Base-by-base conservation (phyloP, 2,329 filamentous ascomycete species). In the Beauveria bassiana region DNA sequence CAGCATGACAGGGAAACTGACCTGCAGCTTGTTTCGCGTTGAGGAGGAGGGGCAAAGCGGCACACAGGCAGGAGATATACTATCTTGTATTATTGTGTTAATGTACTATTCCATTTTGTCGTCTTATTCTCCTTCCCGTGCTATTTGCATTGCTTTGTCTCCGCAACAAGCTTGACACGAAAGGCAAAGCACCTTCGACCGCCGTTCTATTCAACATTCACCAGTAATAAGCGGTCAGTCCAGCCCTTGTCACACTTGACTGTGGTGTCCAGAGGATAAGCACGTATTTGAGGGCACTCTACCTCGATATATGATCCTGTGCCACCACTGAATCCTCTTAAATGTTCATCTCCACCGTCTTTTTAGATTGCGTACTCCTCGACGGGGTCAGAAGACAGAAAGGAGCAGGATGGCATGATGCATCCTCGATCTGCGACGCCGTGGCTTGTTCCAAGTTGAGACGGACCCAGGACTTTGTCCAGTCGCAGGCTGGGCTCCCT, bases 401-500 rank as follows among this genome's bases (percentile, higher is more conserved):
- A 18, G 20, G 55, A 38, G 20, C 45, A 50, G 45, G 22, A 22
- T 58, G 55, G 55, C 46, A 47, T 58, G 45, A 58, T 50, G 45
- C 16, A 34, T 31, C 9, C 55, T 42, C 46, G 38, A 58, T 58
- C 22, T 28, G 28, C 58, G 38, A 54, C 50, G 50, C 50, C 50
- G 58, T 60, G 58, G 58, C 58, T 51, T 60, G 58, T 60, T 60
- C 40, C 58, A 60, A 60, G 49, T 54, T 60, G 58, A 60, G 58
- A 60, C 58, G 58, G 58, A 60, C 58, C 42, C 50, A 26, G 50
- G 40, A 54, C 50, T 20, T 12, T 38, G 40, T 26, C 58, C 50
- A 54, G 58, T 60, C 49, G 49, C 58, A 60, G 42, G 58, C 22
- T 28, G 46, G 14, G 34, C 47, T 16, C 47, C 51, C n/a, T 3